Conservation (phyloP, 306 rosid species). For the Chamaecrista fasciculata region DNA sequence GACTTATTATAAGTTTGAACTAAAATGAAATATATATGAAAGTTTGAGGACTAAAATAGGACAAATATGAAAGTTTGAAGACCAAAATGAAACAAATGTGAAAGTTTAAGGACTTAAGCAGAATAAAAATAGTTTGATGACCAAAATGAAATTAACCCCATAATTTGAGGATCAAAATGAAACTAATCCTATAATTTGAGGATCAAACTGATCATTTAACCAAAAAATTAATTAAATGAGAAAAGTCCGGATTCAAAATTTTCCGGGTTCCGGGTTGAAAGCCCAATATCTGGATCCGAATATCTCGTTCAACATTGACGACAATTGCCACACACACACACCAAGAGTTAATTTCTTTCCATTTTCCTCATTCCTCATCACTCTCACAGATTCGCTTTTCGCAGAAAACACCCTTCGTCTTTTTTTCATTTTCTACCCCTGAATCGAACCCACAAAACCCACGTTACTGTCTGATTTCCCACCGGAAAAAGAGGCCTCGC, state of each 20-base stretch:
- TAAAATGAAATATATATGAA: no score
- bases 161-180: no score
- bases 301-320: conserved; percentile 3
- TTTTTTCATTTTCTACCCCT: conserved; percentile 15
- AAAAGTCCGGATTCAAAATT: background rate
- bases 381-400: conserved; percentile 22
- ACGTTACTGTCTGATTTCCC: conserved; percentile 22
- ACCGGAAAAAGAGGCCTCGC: conserved; percentile 22
- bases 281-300: background rate
- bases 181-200: no score
- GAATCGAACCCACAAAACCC: conserved; percentile 13
- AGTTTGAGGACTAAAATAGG: no score
- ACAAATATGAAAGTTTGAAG: no score
- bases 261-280: background rate
- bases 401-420: background rate
- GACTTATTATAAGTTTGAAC: no score
- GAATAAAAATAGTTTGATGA: no score
- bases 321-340: conserved; percentile 12
- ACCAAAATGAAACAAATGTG: no score
- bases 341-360: conserved; percentile 23
- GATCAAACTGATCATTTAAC: no score
- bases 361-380: background rate
- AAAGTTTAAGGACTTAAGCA: no score
- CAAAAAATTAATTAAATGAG: no score
- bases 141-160: no score